These are phyloP conservation scores for Xerocomus subilludens DNA, from an alignment of 1,284 basidiomycete genomes.

Conservation along the genomic window DNA sequence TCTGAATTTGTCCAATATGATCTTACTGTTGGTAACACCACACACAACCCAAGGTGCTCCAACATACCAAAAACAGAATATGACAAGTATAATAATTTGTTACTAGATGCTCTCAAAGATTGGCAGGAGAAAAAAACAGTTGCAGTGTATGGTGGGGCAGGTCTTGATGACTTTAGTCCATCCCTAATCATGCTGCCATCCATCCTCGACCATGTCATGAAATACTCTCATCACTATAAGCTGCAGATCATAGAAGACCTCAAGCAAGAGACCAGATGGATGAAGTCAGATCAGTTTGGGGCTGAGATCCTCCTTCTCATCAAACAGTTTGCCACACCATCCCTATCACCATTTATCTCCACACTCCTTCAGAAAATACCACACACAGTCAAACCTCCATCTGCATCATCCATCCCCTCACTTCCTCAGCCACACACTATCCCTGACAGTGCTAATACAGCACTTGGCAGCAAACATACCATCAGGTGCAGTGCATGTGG, in stretches of 20 bases:
- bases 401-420: neutral
- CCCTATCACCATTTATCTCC: neutral
- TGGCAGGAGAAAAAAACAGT: constrained; percentile 19
- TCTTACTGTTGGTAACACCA: neutral
- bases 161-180: constrained; percentile 22
- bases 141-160: constrained; percentile 5
- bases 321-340: neutral
- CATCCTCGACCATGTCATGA: constrained; percentile 38
- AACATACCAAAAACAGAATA: constrained; percentile 1
- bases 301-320: constrained; percentile 26
- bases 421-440: neutral
- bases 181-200: constrained; percentile 39
- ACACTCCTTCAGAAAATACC: neutral
- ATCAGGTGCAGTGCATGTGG: constrained; percentile 2
- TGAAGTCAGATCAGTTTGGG: constrained; percentile 8
- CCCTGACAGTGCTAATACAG: neutral
- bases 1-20: neutral
- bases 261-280: constrained; percentile 25
- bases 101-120: constrained; percentile 1
- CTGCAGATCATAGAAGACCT: constrained; percentile 25
- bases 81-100: neutral
- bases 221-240: constrained; percentile 37
- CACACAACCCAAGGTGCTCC: neutral
- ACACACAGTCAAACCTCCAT: neutral
- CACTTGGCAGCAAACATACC: neutral